Evolutionary conservation across 345 rosid species (phyloP).

Genomic region (Alliaria petiolata): DNA sequence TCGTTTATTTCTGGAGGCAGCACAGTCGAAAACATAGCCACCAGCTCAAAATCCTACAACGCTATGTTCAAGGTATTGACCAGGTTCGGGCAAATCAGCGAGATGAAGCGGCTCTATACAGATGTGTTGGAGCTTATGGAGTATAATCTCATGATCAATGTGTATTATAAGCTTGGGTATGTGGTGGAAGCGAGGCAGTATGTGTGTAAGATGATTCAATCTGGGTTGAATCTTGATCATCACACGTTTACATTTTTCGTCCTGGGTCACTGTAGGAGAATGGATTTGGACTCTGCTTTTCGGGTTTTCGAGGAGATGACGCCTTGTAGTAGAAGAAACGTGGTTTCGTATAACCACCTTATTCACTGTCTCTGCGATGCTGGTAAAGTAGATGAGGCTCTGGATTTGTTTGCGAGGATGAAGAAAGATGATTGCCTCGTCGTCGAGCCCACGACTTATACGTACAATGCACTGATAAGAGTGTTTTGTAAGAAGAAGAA

Average conservation of each 20-base stretch:
- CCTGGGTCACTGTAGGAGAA: slow-evolving; percentile 33
- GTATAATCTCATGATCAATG: slow-evolving; percentile 54
- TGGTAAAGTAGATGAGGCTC: slow-evolving; percentile 51
- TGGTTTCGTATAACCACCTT: slow-evolving; percentile 60
- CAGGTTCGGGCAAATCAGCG: slow-evolving; percentile 43
- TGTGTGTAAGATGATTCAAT: slow-evolving; percentile 49
- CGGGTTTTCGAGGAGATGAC: slow-evolving; percentile 45
- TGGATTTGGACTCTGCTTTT: slow-evolving; percentile 31
- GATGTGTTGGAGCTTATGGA: slow-evolving; percentile 39
- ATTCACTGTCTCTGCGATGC: slow-evolving; percentile 64
- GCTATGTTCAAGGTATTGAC: slow-evolving; percentile 40
- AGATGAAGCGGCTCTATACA: slow-evolving; percentile 50
- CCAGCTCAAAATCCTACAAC: slow-evolving; percentile 37
- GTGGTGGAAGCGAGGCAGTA: slow-evolving; percentile 48
- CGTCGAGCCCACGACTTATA: slow-evolving; percentile 55
- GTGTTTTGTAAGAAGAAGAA: slow-evolving; percentile 55
- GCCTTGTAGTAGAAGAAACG: slow-evolving; percentile 65
- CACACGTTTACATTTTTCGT: slow-evolving; percentile 65
- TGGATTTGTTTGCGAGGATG: slow-evolving; percentile 51
- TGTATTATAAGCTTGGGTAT: slow-evolving; percentile 51
- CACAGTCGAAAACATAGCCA: slow-evolving; percentile 28
- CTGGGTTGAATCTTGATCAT: slow-evolving; percentile 44
- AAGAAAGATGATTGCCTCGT: slow-evolving; percentile 51
- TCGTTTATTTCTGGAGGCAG: slow-evolving; percentile 29
- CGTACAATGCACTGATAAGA: slow-evolving; percentile 64